These are phyloP conservation scores for Cymodocea nodosa DNA, from an alignment of 116 monocot genomes.

Conservation along the genomic window DNA sequence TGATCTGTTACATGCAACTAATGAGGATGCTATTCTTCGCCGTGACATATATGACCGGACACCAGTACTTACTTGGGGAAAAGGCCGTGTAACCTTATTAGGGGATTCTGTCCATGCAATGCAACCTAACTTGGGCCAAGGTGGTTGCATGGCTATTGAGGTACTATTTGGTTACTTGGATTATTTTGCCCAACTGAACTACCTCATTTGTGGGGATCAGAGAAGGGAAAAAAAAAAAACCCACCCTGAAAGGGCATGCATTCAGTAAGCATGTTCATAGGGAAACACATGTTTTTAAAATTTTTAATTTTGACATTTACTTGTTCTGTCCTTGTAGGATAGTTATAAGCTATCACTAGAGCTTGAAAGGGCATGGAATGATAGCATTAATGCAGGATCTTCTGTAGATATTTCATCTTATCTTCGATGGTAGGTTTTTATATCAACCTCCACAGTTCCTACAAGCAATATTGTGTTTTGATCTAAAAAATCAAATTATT, in stretches of 20 bases:
- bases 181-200: no score
- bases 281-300: no score
- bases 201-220: no score
- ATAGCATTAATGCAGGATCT: conserved; percentile 40
- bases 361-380: conserved; percentile 65
- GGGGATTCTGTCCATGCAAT: conserved; percentile 99
- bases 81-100: conserved; percentile 82
- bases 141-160: conserved; percentile 99
- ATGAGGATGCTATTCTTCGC: conserved; percentile 82
- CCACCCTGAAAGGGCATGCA: no score
- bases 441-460: neutral
- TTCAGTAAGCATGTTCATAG: no score
- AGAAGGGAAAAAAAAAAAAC: no score
- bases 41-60: conserved; percentile 93
- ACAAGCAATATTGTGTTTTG: no score
- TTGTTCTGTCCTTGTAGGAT: conserved; percentile 48
- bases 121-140: conserved; percentile 99
- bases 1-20: conserved; percentile 75
- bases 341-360: conserved; percentile 89
- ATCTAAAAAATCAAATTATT: neutral
- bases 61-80: conserved; percentile 81
- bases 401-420: conserved; percentile 64
- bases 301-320: no score
- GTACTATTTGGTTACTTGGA: conserved; percentile 16
- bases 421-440: conserved; percentile 44